Evolutionary conservation across 2,329 filamentous ascomycete genomes (phyloP).

Genomic region (Periglandula ipomoeae): DNA sequence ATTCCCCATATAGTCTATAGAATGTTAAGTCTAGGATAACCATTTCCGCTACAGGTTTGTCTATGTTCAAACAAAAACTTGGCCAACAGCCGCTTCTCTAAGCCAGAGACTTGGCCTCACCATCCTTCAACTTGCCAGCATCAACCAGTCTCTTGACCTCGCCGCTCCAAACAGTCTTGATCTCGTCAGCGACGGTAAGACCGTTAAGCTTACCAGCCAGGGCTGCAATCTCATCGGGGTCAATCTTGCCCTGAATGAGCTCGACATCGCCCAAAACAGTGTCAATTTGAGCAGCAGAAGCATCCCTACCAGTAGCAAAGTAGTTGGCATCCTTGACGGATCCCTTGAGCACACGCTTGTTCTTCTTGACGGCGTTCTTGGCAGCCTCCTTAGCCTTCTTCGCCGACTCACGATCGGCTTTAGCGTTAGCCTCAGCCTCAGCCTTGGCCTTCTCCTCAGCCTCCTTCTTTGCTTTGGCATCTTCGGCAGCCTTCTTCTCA

Average conservation of each 20-base stretch:
- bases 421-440: constrained; percentile 79
- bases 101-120: constrained; percentile 64
- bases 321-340: constrained; percentile 98
- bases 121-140: constrained; percentile 79
- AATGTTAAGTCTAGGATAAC: background rate
- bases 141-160: constrained; percentile 71
- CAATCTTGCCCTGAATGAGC: constrained; percentile 76
- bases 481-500: constrained; percentile 78
- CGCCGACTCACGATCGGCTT: constrained; percentile 68
- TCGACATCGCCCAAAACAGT: constrained; percentile 79
- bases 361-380: constrained; percentile 99
- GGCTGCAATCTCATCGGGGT: constrained; percentile 79
- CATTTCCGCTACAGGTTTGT: background rate
- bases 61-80: background rate
- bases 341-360: constrained; percentile 92
- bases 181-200: constrained; percentile 70
- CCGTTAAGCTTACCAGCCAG: constrained; percentile 73
- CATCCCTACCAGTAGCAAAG: constrained; percentile 66
- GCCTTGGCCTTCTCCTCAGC: constrained; percentile 72
- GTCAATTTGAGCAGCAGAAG: constrained; percentile 71
- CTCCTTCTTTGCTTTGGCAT: constrained; percentile 73
- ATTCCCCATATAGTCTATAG: background rate
- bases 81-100: no score
- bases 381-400: constrained; percentile 99
- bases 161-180: constrained; percentile 73